These are phyloP conservation scores for Thalassia testudinum DNA, from an alignment of 116 monocot genomes.

Conservation along the genomic window DNA sequence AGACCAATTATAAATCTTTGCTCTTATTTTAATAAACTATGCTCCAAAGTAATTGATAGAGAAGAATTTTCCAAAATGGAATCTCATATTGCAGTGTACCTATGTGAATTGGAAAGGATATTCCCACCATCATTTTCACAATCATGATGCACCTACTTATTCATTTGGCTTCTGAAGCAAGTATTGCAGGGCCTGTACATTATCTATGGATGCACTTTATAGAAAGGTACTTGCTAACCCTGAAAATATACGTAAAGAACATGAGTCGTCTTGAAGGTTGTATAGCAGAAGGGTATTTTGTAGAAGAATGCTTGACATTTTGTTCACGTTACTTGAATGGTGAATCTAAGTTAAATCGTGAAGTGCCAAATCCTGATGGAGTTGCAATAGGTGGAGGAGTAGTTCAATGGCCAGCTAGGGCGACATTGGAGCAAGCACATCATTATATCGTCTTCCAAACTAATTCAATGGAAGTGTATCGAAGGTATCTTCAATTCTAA, in stretches of 20 bases:
- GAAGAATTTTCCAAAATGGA: not conserved
- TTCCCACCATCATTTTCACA: slow-evolving; percentile 5
- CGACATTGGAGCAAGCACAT: no score
- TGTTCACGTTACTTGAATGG: slow-evolving; percentile 3
- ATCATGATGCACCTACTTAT: slow-evolving; percentile 8
- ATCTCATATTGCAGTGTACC: not conserved
- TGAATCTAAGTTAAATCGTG: no score
- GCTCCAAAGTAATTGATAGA: not conserved
- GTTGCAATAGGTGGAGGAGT: no score
- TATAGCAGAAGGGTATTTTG: slow-evolving; percentile 3
- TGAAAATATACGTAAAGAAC: slow-evolving; percentile 1
- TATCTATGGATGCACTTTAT: slow-evolving; percentile 11
- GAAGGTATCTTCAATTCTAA: no score
- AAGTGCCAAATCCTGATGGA: no score
- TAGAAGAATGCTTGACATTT: slow-evolving; percentile 8
- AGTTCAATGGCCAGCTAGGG: no score
- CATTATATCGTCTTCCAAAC: no score
- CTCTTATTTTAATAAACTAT: not conserved
- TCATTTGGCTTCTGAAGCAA: slow-evolving; percentile 6
- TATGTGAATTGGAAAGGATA: slow-evolving; percentile 4
- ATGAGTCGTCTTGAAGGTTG: slow-evolving; percentile 7
- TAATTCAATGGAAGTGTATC: no score
- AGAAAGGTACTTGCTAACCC: not conserved
- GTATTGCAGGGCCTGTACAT: slow-evolving; percentile 4
- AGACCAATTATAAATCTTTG: not conserved